Percentiles rank a stretch among this genome's conserved stretches.
phyloP scores from a whole-genome alignment of 2,329 filamentous ascomycete species.

The Aspergillus japonicus region DNA sequence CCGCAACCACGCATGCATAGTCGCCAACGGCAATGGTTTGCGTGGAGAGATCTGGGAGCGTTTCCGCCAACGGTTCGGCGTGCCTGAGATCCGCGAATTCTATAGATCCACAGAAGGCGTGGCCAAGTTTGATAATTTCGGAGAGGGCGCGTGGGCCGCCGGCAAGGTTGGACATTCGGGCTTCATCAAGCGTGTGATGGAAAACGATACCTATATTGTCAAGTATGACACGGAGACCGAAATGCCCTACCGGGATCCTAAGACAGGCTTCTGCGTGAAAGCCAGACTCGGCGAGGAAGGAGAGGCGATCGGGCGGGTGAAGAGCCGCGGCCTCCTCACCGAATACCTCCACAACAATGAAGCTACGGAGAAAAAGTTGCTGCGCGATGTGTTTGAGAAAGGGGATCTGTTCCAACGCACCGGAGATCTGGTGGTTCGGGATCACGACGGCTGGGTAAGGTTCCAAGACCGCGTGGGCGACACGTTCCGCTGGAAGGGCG shows the following conservation, averaged over 20 bases:
- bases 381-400: constrained; percentile 47
- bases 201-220: constrained; percentile 46
- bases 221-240: constrained; percentile 44
- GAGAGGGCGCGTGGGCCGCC: constrained; percentile 41
- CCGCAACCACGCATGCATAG: constrained; percentile 44
- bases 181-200: constrained; percentile 39
- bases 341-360: constrained; percentile 44
- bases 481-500: constrained; percentile 43
- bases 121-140: constrained; percentile 48
- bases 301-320: constrained; percentile 47
- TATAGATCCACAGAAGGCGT: constrained; percentile 50
- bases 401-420: constrained; percentile 48
- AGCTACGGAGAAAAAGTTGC: constrained; percentile 47
- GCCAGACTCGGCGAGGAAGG: constrained; percentile 42
- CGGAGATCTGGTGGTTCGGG: constrained; percentile 46
- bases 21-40: constrained; percentile 50
- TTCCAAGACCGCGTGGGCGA: constrained; percentile 48
- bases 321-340: constrained; percentile 38
- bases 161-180: constrained; percentile 48
- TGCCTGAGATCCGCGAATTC: constrained; percentile 50
- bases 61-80: constrained; percentile 45
- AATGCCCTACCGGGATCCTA: constrained; percentile 44
- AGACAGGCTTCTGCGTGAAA: constrained; percentile 45
- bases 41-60: constrained; percentile 50
- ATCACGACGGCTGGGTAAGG: constrained; percentile 44